Percentiles rank a stretch among this genome's conserved stretches.
Evolutionary conservation across 169 alveolate genomes (phyloP).

Genomic region (Plasmodium knowlesi): DNA sequence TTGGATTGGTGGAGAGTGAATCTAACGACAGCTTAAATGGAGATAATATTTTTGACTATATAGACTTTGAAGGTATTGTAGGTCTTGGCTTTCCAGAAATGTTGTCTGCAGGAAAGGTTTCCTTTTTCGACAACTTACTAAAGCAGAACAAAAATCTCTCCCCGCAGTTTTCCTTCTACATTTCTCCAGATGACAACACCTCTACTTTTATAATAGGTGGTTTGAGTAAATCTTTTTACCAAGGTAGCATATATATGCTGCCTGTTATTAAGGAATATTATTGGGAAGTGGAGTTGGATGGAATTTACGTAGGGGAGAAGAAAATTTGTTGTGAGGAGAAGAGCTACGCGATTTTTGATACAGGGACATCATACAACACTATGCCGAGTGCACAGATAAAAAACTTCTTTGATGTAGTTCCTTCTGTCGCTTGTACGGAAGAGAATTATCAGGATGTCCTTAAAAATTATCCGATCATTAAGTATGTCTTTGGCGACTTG

Average conservation of each 20-base stretch:
- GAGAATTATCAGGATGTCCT: conserved; percentile 51
- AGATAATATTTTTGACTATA: conserved; percentile 81
- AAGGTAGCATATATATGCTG: conserved; percentile 86
- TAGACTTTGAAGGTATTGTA: conserved; percentile 90
- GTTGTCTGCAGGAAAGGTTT: conserved; percentile 86
- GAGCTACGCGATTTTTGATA: conserved; percentile 88
- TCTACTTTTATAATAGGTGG: conserved; percentile 82
- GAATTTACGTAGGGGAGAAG: conserved; percentile 85
- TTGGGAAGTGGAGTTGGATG: conserved; percentile 91
- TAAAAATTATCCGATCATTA: conserved; percentile 78
- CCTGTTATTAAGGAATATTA: conserved; percentile 91
- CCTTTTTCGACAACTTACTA: conserved; percentile 87
- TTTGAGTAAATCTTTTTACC: conserved; percentile 83
- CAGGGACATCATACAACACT: conserved; percentile 91
- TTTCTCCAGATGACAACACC: conserved; percentile 79
- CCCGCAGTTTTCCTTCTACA: conserved; percentile 88
- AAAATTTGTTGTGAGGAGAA: conserved; percentile 88
- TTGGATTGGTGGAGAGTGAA: conserved; percentile 89
- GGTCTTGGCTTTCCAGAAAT: conserved; percentile 91
- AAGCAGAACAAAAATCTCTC: conserved; percentile 77
- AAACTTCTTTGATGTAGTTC: conserved; percentile 71
- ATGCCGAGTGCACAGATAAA: conserved; percentile 85
- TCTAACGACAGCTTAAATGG: conserved; percentile 55
- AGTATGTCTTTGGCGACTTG: conserved; percentile 80
- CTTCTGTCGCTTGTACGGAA: conserved; percentile 46